Percentiles rank a stretch among this genome's conserved stretches.
Conservation (phyloP, 2,329 filamentous ascomycete genomes). For the Monosporascus sp. region DNA sequence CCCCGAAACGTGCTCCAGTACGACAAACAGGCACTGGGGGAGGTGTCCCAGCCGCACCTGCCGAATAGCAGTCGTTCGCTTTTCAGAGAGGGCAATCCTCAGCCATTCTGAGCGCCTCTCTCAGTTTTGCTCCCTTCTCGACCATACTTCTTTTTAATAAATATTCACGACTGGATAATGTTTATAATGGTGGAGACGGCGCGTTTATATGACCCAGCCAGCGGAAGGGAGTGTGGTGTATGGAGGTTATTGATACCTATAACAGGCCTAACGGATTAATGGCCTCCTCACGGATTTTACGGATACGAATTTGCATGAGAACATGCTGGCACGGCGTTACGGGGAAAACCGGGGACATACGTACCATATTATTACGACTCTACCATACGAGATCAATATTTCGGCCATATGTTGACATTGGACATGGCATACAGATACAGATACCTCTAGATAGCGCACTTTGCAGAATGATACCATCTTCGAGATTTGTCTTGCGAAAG, state of each 20-base stretch:
- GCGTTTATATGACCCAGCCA: too few species aligned
- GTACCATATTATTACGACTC: neutral
- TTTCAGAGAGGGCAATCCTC: slow-evolving; percentile 6
- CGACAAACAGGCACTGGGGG: slow-evolving; percentile 14
- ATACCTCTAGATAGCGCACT: too few species aligned
- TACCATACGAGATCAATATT: neutral
- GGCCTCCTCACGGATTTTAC: neutral
- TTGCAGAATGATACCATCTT: too few species aligned
- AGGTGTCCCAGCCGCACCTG: slow-evolving; percentile 18
- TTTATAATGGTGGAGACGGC: too few species aligned
- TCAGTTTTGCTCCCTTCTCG: slow-evolving; percentile 1
- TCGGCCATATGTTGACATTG: neutral
- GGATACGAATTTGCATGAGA: neutral
- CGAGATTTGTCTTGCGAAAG: too few species aligned
- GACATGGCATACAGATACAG: too few species aligned
- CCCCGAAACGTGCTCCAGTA: slow-evolving; percentile 14
- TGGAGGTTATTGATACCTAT: too few species aligned
- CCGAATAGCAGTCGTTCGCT: slow-evolving; percentile 14
- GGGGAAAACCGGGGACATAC: neutral
- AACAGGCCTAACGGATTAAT: neutral
- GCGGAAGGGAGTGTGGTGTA: too few species aligned
- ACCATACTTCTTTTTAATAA: neutral
- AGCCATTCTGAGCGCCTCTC: slow-evolving; percentile 1
- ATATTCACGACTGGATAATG: too few species aligned
- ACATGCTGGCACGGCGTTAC: neutral